A percentile compares a stretch with the other conserved stretches of the same genome.
Evolutionary conservation across 2,329 filamentous ascomycete genomes (phyloP).

Genomic region (Calonectria ilicicola): DNA sequence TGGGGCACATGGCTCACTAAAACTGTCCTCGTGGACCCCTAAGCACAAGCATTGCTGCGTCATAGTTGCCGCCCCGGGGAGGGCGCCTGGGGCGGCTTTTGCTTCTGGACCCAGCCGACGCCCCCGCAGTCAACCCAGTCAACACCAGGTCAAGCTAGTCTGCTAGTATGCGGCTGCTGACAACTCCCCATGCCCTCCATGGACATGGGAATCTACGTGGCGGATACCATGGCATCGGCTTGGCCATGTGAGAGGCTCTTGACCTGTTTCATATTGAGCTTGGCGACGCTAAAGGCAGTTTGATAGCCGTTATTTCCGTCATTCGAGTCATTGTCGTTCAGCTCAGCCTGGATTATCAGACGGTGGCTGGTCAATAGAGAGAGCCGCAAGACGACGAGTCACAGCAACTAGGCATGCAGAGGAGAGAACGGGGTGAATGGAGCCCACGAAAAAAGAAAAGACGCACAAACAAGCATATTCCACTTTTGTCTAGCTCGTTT

Average conservation of each 20-base stretch:
- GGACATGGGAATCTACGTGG: neutral
- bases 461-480: neutral
- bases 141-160: no score
- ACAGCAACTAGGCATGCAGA: no score
- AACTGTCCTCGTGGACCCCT: slow-evolving; percentile 8
- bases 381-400: neutral
- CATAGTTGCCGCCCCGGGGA: slow-evolving; percentile 14
- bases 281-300: neutral
- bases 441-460: neutral
- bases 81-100: slow-evolving; percentile 14
- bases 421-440: no score
- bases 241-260: neutral
- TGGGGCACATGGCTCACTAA: neutral
- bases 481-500: neutral
- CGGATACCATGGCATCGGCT: neutral
- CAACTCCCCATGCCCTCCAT: neutral
- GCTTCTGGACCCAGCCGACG: neutral
- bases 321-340: neutral
- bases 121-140: neutral
- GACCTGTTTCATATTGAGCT: neutral
- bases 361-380: neutral
- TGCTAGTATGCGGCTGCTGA: neutral
- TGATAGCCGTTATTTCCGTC: neutral
- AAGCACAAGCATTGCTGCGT: neutral
- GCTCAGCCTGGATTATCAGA: neutral